Evolutionary conservation across 208 protist species (phyloP), one percentile per base, ranked within the genome.

Genomic region (Acanthamoeba triangularis): DNA sequence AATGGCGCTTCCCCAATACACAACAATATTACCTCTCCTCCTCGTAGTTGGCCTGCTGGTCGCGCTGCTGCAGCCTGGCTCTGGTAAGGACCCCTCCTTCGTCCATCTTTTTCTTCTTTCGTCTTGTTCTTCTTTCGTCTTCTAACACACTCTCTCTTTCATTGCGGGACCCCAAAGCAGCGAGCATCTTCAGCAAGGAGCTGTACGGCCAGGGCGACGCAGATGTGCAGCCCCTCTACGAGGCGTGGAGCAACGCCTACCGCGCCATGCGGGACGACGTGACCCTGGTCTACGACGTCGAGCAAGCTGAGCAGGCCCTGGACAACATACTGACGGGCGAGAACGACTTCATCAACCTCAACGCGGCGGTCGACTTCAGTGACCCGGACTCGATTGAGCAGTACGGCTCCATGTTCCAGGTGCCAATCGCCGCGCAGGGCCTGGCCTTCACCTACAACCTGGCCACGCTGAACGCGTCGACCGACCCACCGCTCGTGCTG

Each of bases 281-380:
- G 28, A 37, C 63, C 4, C n/a, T 72, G 4, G n/a, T 72, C 63
- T 72, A 37, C 63, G 63, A 72, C 8, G 63, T 72, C 28, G 63
- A 23, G 13, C 1, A 14, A 3, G 63, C 63, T 3, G 63, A 72
- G 33, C 28, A 72, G 4, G 63, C 63, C 63, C 63, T 72, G 8
- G 63, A 6, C 13, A 16, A 23, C n/a, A 72, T 72, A 0, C 63
- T 20, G n/a, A 3, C 63, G 6, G 63, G 63, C 63, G 0, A 30
- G 63, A 72, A 16, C 63, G 63, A 72, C 63, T 72, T 72, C 63
- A 72, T 72, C 63, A 72, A 72, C 63, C 63, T 72, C 63, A 28
- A 72, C 63, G 10, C 63, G n/a, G n/a, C 63, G 0, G 63, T 72
- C 5, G 10, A 72, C n/a, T 13, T 1, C 11, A 35, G 14, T 28